A percentile compares a stretch with the other conserved stretches of the same genome.
These are phyloP conservation scores for Mortierella sp. DNA, from an alignment of 371 early-diverging fungal genomes.

Conservation along the genomic window DNA sequence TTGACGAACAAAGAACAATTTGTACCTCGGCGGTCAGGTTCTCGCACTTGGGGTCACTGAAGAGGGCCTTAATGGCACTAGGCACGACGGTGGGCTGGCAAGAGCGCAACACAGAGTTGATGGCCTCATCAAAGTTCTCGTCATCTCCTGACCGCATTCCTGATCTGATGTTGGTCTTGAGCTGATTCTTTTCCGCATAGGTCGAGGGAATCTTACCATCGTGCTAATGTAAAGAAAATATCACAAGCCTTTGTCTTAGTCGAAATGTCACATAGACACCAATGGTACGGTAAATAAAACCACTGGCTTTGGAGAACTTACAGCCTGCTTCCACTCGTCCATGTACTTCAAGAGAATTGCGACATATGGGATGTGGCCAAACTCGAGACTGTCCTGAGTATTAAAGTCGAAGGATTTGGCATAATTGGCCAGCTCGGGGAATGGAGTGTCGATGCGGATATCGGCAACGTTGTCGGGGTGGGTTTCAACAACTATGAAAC, in stretches of 20 bases:
- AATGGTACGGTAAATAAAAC: neutral
- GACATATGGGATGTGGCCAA: constrained; percentile 88
- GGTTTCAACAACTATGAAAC: constrained; percentile 83
- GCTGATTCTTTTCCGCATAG: constrained; percentile 73
- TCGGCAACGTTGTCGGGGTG: constrained; percentile 87
- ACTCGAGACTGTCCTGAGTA: constrained; percentile 74
- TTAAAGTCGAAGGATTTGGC: constrained; percentile 76
- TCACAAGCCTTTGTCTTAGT: neutral
- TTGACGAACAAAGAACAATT: neutral
- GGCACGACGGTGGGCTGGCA: constrained; percentile 63
- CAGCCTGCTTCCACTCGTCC: constrained; percentile 73
- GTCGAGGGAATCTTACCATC: constrained; percentile 68
- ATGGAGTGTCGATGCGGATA: constrained; percentile 87
- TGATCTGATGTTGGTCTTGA: constrained; percentile 71
- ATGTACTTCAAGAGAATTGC: constrained; percentile 83
- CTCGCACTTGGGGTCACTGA: constrained; percentile 67
- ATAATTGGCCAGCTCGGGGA: constrained; percentile 75
- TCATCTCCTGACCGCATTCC: constrained; percentile 75
- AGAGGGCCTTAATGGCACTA: constrained; percentile 63
- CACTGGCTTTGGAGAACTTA: neutral
- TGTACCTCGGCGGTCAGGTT: constrained; percentile 65
- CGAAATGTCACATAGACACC: neutral
- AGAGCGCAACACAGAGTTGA: constrained; percentile 68
- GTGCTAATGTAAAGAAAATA: constrained; percentile 49
- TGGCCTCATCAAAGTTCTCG: constrained; percentile 93